A percentile compares a stretch with the other conserved stretches of the same genome.
phyloP scores from a whole-genome alignment of 192 early-diverging fungal species.

The Dispira parvispora region DNA sequence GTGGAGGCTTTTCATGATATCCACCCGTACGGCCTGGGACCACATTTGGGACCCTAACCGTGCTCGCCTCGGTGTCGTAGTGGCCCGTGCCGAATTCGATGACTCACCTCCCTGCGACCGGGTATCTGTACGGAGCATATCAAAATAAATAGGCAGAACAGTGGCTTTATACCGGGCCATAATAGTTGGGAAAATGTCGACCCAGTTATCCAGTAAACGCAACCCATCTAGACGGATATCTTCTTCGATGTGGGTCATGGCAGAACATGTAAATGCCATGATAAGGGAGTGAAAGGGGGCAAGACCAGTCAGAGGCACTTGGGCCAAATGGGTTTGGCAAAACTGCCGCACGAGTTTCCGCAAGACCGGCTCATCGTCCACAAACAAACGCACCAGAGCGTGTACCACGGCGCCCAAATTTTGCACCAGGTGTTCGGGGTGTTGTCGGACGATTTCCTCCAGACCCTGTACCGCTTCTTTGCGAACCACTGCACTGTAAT shows the following conservation, averaged over 20 bases:
- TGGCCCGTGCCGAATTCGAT: not conserved
- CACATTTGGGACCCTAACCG: not conserved
- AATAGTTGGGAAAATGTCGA: constrained; percentile 38
- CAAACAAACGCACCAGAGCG: constrained; percentile 21
- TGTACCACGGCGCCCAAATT: constrained; percentile 31
- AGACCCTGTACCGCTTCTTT: constrained; percentile 29
- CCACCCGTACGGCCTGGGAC: constrained; percentile 1
- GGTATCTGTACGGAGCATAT: constrained; percentile 21
- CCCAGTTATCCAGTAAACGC: constrained; percentile 58
- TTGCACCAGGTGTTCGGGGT: constrained; percentile 18
- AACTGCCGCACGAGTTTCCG: constrained; percentile 30
- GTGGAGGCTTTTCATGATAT: constrained; percentile 2
- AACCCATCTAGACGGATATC: constrained; percentile 70
- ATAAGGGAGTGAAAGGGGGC: constrained; percentile 64
- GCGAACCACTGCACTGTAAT: not conserved
- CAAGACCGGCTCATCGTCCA: constrained; percentile 16
- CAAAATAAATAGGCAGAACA: constrained; percentile 33
- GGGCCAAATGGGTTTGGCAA: constrained; percentile 20
- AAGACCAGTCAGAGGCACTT: constrained; percentile 23
- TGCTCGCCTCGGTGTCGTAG: too few species aligned
- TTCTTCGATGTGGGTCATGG: constrained; percentile 78
- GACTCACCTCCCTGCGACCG: not conserved
- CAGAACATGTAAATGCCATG: constrained; percentile 65
- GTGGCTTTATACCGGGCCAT: constrained; percentile 50
- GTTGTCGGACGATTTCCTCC: constrained; percentile 22